Evolutionary conservation across 768 basidiomycete genomes (phyloP).

Genomic region (Obba rivulosa): DNA sequence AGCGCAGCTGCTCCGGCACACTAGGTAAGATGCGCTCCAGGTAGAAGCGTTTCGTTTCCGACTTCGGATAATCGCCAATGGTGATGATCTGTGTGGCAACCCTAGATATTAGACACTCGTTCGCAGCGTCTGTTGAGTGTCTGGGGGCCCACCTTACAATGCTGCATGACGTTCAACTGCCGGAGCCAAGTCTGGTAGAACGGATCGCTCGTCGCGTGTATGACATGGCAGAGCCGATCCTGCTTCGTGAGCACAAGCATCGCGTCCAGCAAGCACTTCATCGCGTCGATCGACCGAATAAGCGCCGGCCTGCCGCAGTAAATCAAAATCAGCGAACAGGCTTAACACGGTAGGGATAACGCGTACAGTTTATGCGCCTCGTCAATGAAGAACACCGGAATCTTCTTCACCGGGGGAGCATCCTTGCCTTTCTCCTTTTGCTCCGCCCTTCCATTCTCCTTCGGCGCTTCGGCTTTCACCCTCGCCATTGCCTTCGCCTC

Average conservation of each 20-base stretch:
- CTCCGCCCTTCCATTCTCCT: conserved; percentile 25
- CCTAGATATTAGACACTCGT: background rate
- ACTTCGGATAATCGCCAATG: conserved; percentile 73
- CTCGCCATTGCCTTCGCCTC: conserved; percentile 7
- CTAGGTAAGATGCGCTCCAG: conserved; percentile 57
- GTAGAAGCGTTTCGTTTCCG: conserved; percentile 65
- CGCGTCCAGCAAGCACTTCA: conserved; percentile 82
- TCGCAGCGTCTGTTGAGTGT: background rate
- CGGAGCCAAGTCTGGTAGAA: conserved; percentile 83
- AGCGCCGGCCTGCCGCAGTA: conserved; percentile 51
- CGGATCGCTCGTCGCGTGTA: conserved; percentile 78
- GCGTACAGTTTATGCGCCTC: conserved; percentile 79
- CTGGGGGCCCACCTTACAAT: conserved; percentile 56
- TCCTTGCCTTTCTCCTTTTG: conserved; percentile 30
- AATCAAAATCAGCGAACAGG: background rate
- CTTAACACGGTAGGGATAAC: background rate
- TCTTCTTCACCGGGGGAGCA: conserved; percentile 48
- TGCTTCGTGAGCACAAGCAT: conserved; percentile 87
- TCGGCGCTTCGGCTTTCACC: conserved; percentile 2
- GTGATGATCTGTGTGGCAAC: conserved; percentile 54
- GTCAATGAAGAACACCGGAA: conserved; percentile 79
- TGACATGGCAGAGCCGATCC: conserved; percentile 77
- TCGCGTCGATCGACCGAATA: conserved; percentile 71
- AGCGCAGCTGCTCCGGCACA: conserved; percentile 58
- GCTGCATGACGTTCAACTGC: conserved; percentile 75